These are phyloP conservation scores for Omphalotus olearius DNA, from an alignment of 1,284 basidiomycete genomes.

Conservation along the genomic window DNA sequence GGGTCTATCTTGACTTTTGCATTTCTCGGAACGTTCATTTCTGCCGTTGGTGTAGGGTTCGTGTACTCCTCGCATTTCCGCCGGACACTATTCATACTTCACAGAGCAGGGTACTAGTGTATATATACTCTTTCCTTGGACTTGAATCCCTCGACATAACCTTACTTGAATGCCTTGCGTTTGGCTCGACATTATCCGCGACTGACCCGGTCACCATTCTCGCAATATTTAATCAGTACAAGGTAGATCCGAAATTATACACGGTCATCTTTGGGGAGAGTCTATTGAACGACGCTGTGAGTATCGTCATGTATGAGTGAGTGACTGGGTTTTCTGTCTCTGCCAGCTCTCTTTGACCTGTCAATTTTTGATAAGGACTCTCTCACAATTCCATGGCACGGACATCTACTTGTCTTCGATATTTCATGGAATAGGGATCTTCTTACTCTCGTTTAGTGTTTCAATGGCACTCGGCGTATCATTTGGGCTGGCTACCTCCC, in stretches of 20 bases:
- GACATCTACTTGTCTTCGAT: conserved; percentile 87
- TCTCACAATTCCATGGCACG: conserved; percentile 88
- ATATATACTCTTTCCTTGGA: conserved; percentile 91
- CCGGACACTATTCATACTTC: conserved; percentile 35
- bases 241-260: conserved; percentile 98
- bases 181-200: conserved; percentile 94
- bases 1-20: conserved; percentile 96
- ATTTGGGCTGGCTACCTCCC: conserved; percentile 88
- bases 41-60: conserved; percentile 93
- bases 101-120: conserved; percentile 82
- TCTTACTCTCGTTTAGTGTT: conserved; percentile 90
- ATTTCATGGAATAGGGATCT: conserved; percentile 94
- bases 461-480: conserved; percentile 92
- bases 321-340: conserved; percentile 32
- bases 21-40: conserved; percentile 95
- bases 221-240: conserved; percentile 98
- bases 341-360: not conserved
- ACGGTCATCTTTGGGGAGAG: conserved; percentile 98
- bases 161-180: conserved; percentile 90
- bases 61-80: conserved; percentile 27
- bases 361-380: conserved; percentile 57
- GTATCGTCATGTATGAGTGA: conserved; percentile 99
- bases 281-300: conserved; percentile 97
- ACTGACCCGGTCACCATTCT: conserved; percentile 99
- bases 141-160: conserved; percentile 81